Base-by-base conservation (phyloP, 768 basidiomycete genomes). In the Pholiota conissans region DNA sequence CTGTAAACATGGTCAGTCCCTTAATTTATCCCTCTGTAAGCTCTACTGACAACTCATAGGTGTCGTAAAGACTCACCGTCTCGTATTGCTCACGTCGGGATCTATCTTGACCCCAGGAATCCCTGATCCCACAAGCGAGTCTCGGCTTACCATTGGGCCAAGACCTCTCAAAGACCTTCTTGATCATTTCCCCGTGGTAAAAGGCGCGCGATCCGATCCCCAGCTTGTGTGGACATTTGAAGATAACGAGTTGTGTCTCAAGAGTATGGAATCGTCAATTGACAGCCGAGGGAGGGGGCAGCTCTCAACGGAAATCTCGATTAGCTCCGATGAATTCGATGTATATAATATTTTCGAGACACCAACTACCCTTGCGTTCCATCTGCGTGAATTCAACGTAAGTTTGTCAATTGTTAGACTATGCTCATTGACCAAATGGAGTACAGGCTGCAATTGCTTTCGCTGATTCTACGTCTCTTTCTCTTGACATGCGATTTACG, bases 331-430 rank as follows among this genome's bases (percentile, higher is more conserved):
- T 37, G 93, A 93, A 64, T 94, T 94, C 61, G 91, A 93, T 51
- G 73, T 79, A 6, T 94, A 93, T 65, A 82, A 90, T 46, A 74
- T 93, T 10, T 79, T 77, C 63, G 73, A 78, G 9, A 73, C 82
- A 16, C 89, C 92, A 1, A 81, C 82, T 29, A 85, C 83, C 3
- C 81, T 94, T 51, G 85, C 84, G 0, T 92, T 93, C 63, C 91
- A 93, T 71, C 72, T 94, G 27, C 84, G 88, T 34, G 92, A 94
- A 73, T 92, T 94, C 72, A 91, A 86, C 58, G 92, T 91, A 61
- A 57, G 79, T 68, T 20, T 28, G 14, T 20, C 40, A n/a, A 5
- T 3, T 32, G 48, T 2, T 29, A n/a, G 27, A 16, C 28, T 40
- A 39, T 27, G 37, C 26, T 10, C 18, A 39, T 28, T n/a, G 29